Percentiles rank a stretch among this genome's conserved stretches.
These are phyloP conservation scores for Nidularia sp. DNA, from an alignment of 768 basidiomycete species.

Conservation along the genomic window DNA sequence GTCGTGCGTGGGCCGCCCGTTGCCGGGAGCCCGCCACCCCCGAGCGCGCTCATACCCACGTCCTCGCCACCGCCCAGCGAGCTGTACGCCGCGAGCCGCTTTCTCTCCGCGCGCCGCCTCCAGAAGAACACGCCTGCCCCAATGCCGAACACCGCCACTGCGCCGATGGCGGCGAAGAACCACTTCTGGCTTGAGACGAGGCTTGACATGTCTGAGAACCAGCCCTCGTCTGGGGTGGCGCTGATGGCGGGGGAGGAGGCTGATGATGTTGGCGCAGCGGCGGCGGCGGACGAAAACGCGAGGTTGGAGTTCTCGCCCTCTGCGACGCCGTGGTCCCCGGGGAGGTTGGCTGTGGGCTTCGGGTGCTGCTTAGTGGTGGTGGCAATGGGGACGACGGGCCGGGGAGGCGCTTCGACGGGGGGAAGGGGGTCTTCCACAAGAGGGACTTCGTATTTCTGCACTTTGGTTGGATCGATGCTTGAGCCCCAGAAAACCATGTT, in stretches of 20 bases:
- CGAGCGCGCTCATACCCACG: conserved; percentile 72
- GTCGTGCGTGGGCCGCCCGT: conserved; percentile 48
- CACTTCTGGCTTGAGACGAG: conserved; percentile 78
- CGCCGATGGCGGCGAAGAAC: conserved; percentile 86
- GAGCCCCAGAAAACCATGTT: conserved; percentile 91
- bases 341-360: conserved; percentile 86
- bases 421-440: conserved; percentile 45
- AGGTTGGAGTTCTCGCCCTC: conserved; percentile 80
- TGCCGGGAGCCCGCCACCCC: conserved; percentile 23
- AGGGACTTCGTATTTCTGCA: conserved; percentile 59
- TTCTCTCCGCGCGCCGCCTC: conserved; percentile 49
- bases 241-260: conserved; percentile 25
- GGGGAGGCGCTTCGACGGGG: conserved; percentile 32
- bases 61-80: conserved; percentile 62
- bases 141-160: conserved; percentile 71
- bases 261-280: conserved; percentile 21
- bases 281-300: conserved; percentile 44
- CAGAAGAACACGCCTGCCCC: conserved; percentile 76
- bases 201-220: conserved; percentile 76
- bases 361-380: conserved; percentile 57
- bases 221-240: conserved; percentile 74
- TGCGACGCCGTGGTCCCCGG: conserved; percentile 78
- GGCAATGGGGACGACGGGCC: conserved; percentile 26
- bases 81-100: conserved; percentile 47
- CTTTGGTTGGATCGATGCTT: conserved; percentile 65